A percentile compares a stretch with the other conserved stretches of the same genome.
Conservation (phyloP, 1,284 basidiomycete species). For the Trametes sp. region DNA sequence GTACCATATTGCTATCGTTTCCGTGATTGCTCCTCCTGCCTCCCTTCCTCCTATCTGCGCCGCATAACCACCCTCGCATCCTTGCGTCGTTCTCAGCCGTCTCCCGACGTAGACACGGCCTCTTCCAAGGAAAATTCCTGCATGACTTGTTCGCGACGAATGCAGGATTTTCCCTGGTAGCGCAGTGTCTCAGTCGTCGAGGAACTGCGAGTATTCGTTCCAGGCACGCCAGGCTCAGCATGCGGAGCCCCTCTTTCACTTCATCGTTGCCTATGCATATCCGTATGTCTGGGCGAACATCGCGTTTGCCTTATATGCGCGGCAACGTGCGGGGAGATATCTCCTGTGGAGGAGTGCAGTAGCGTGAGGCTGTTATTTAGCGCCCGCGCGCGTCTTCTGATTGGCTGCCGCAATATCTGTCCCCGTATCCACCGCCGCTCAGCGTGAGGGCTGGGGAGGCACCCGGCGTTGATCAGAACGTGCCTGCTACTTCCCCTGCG, state of each 20-base stretch:
- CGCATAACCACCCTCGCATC: background rate
- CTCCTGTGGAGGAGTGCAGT: background rate
- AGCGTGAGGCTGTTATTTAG: background rate
- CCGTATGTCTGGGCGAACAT: too few species aligned
- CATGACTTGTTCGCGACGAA: slow-evolving; percentile 2
- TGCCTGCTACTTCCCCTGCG: background rate
- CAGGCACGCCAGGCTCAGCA: background rate
- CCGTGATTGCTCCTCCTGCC: background rate
- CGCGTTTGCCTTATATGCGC: too few species aligned
- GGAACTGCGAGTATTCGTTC: background rate
- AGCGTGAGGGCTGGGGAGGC: background rate
- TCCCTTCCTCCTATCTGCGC: background rate
- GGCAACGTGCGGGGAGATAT: too few species aligned
- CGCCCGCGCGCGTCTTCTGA: slow-evolving; percentile 5
- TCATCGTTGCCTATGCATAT: too few species aligned
- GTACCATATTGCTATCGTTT: slow-evolving; percentile 41
- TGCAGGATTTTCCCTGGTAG: background rate
- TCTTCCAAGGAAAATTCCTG: background rate
- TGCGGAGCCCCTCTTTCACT: too few species aligned
- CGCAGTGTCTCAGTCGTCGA: background rate
- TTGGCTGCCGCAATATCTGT: slow-evolving; percentile 8
- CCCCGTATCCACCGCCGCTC: slow-evolving; percentile 5
- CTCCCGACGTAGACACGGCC: background rate
- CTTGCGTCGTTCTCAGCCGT: background rate
- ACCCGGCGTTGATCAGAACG: slow-evolving; percentile 12